Base-by-base conservation (phyloP, 148 eudicot species). In the Nyssa sinensis region DNA sequence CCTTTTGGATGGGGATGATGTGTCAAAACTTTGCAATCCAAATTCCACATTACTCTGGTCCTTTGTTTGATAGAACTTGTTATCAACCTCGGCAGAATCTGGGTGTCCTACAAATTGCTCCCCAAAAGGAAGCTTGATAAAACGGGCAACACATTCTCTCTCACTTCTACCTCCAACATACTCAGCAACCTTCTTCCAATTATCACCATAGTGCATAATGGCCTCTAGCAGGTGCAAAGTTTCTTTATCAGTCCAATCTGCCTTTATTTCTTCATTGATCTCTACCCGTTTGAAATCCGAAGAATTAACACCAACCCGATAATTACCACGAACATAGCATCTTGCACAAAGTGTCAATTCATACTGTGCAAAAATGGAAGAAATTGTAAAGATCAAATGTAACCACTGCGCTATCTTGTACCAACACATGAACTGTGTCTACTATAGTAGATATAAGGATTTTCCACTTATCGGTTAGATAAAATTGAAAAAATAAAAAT, bases 201-300 rank as follows among this genome's bases (percentile, higher is more conserved):
- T 89, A 75, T 93, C 99, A 78, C 98, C 93, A 76, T 79, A 91
- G 84, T 89, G 98, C 94, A 88, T 88, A 69, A 88, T 55, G 10
- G 93, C 98, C 82, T 96, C 99, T 47, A 96, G 72, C 78, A 96
- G 94, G 4, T 84, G 94, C 81, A 96, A 79, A 27, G 89, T 91
- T 81, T 96, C 99, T 81, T 91, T 93, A 58, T 93, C 97, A 57
- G 87, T 88, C 98, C 99, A 96, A 66, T 91, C 93, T 2, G 90
- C 73, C 81, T 89, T 95, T 19, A 70, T 79, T 73, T 82, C 88
- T 72, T 96, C 99, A 73, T 82, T 84, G 69, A 96, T 88, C 88
- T 93, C 99, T 76, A 96, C 98, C 75, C 99, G 83, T 78, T 82
- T 91, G 77, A 90, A 93, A 75, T 93, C 99, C 33, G 91, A 37